phyloP scores from a whole-genome alignment of 2,329 filamentous ascomycete species.

The Emericellopsis atlantica region DNA sequence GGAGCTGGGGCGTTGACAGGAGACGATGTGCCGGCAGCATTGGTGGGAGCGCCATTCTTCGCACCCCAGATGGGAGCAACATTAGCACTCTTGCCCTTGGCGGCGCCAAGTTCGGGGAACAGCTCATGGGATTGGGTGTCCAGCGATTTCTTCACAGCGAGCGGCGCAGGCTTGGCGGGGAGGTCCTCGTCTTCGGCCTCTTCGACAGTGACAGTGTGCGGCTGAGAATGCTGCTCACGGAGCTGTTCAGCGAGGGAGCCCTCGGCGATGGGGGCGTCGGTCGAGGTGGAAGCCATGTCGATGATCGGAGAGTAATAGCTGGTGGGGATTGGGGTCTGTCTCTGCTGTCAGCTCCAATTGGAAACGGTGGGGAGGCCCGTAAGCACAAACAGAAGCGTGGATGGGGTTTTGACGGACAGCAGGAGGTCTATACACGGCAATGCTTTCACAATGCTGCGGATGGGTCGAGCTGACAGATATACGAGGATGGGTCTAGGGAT shows the following conservation, averaged over 20 bases:
- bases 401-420: neutral
- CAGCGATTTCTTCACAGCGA: conserved; percentile 22
- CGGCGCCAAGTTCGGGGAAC: conserved; percentile 78
- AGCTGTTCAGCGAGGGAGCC: conserved; percentile 49
- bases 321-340: no score
- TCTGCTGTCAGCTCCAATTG: no score
- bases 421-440: neutral
- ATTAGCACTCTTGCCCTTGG: conserved; percentile 54
- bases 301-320: neutral
- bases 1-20: conserved; percentile 46
- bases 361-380: no score
- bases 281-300: conserved; percentile 27
- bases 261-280: conserved; percentile 22
- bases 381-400: no score
- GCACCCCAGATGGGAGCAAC: conserved; percentile 67
- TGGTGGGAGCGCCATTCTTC: conserved; percentile 48
- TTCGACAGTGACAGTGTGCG: conserved; percentile 59
- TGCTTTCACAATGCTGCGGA: no score
- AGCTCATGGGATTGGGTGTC: conserved; percentile 83
- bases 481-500: conserved; percentile 20
- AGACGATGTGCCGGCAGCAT: conserved; percentile 47
- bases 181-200: conserved; percentile 74
- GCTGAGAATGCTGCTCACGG: conserved; percentile 46
- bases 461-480: no score
- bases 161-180: conserved; percentile 20